Percentiles rank a stretch among this genome's conserved stretches.
These are phyloP conservation scores for Sugiyamaella qingdaonensis DNA, from an alignment of 805 yeast species.

Conservation along the genomic window DNA sequence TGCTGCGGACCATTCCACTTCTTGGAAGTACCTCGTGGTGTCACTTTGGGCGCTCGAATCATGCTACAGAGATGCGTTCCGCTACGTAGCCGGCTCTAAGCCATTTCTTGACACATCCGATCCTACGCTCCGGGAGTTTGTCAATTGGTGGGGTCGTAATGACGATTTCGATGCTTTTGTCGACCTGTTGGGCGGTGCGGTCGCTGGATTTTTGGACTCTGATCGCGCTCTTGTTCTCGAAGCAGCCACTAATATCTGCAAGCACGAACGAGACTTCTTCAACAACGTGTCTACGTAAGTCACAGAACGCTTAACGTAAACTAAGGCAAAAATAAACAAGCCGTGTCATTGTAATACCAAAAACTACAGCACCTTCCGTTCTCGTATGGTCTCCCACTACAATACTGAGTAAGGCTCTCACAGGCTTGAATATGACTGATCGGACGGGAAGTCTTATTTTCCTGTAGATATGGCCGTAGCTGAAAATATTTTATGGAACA, in stretches of 20 bases:
- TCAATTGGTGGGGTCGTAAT: conserved; percentile 11
- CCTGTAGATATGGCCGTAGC: conserved; percentile 5
- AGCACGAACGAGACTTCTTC: conserved; percentile 8
- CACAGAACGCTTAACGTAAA: too few relatives aligned
- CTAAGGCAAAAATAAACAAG: too few relatives aligned
- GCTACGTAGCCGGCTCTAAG: conserved; percentile 1
- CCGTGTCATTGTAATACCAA: too few relatives aligned
- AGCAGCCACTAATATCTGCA: not conserved
- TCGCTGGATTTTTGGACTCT: not conserved
- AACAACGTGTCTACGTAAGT: not conserved
- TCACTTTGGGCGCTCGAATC: conserved; percentile 4
- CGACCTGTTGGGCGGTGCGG: not conserved
- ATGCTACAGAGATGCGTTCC: conserved; percentile 8
- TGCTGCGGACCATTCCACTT: not conserved
- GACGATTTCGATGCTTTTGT: conserved; percentile 6
- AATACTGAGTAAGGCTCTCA: conserved; percentile 5
- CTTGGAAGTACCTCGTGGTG: conserved; percentile 6
- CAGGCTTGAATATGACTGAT: conserved; percentile 5
- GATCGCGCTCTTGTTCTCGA: not conserved
- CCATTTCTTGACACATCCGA: not conserved
- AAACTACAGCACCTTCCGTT: conserved; percentile 5
- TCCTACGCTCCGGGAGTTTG: not conserved
- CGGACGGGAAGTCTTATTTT: conserved; percentile 5
- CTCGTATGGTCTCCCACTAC: conserved; percentile 3
- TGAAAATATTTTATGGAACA: not conserved